Evolutionary conservation across 2,329 filamentous ascomycete genomes (phyloP), one percentile per base, ranked within the genome.

Genomic region (Thielaviopsis euricoi): DNA sequence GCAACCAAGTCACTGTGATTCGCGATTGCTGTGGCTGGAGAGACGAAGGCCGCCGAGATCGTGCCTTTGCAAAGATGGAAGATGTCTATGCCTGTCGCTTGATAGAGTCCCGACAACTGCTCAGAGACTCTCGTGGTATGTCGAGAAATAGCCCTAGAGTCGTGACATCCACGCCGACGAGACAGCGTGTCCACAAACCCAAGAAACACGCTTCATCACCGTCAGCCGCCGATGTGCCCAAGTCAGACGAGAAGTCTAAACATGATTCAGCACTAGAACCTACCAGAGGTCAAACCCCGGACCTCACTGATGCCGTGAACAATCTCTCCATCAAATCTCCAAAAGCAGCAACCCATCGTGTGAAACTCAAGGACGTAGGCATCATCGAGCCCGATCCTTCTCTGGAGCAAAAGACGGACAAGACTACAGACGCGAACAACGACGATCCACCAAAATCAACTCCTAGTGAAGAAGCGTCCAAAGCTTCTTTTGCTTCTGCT

Each of bases 11-110:
- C 65, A 93, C 86, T 5, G 74, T 97, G 13, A 74, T 97, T 46
- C 84, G 93, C 56, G 89, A 97, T 67, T 96, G 90, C 68, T 81
- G 95, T 58, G 90, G 89, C 12, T 95, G 85, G 66, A 81, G 87
- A 52, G 82, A 76, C 64, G 79, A 82, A 59, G 69, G 74, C 19
- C 81, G 88, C 50, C 89, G 95, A 64, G 73, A 80, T 51, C 75
- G 80, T 62, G 86, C 90, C 0, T 74, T 94, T 63, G 76, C 78
- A 56, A 80, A 82, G 57, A 83, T 95, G 67, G 76, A 80, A 1
- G 81, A 88, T 49, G 79, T 87, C 55, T 86, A 90, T 61, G 88
- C 86, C 29, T 89, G 86, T 52, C 79, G 82, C 52, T 74, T 84
- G 2, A 73, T 83, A 26, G 76, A 76, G 1, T 79, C 79, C 23